Conservation (phyloP, 805 yeast genomes). For the Komagataella kurtzmanii region DNA sequence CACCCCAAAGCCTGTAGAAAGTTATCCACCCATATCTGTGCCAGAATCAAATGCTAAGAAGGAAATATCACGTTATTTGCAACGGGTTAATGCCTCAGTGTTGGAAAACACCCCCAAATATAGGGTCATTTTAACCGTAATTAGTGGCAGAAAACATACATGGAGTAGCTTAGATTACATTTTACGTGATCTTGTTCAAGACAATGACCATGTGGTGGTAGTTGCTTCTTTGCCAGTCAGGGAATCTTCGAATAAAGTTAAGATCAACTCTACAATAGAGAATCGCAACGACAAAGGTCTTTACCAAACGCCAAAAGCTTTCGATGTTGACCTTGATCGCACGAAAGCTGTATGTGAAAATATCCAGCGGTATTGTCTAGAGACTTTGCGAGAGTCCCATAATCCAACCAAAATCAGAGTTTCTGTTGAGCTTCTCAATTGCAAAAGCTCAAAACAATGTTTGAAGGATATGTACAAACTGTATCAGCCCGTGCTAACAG, state of each 20-base stretch:
- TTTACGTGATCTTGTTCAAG: conserved; percentile 30
- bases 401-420: conserved; percentile 28
- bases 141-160: conserved; percentile 47
- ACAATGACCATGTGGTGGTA: conserved; percentile 56
- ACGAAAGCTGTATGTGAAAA: conserved; percentile 15
- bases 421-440: conserved; percentile 45
- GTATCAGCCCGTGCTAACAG: conserved; percentile 44
- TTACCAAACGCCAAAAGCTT: conserved; percentile 5
- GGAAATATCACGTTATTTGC: background rate
- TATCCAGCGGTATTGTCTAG: conserved; percentile 11
- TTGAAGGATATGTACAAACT: conserved; percentile 40
- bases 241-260: conserved; percentile 1
- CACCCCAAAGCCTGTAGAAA: background rate
- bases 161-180: conserved; percentile 68
- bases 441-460: conserved; percentile 29
- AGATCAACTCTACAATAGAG: conserved; percentile 7
- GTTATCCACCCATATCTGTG: background rate
- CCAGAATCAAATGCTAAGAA: background rate
- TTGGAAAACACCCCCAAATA: background rate
- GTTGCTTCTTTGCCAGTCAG: conserved; percentile 24
- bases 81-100: background rate
- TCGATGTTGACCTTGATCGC: conserved; percentile 9
- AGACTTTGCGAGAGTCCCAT: conserved; percentile 8
- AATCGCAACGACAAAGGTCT: conserved; percentile 9
- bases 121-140: conserved; percentile 3